These are phyloP conservation scores for Barnettozyma sucrosica DNA, from an alignment of 805 yeast genomes.

Conservation along the genomic window DNA sequence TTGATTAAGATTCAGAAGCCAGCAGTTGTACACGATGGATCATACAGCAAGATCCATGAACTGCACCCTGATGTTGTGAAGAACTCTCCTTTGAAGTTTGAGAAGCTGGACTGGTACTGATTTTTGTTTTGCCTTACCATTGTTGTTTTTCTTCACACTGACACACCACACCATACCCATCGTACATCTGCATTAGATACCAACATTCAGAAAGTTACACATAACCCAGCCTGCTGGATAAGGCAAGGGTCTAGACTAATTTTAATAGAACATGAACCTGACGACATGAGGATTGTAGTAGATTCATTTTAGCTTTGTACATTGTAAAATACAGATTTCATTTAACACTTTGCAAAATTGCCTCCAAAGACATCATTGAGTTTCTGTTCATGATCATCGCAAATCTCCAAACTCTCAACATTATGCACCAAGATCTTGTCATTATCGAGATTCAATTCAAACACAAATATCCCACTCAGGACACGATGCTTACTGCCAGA, in stretches of 20 bases:
- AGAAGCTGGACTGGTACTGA: constrained; percentile 12
- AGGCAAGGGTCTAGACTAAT: background rate
- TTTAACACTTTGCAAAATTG: constrained; percentile 3
- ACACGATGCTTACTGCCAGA: constrained; percentile 5
- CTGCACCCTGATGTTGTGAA: constrained; percentile 3
- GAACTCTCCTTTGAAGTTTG: constrained; percentile 11
- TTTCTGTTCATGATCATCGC: constrained; percentile 33
- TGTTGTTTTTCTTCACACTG: too few species aligned
- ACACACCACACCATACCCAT: background rate
- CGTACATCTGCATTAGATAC: background rate
- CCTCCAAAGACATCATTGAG: constrained; percentile 10
- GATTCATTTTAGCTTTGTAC: too few species aligned
- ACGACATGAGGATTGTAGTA: background rate
- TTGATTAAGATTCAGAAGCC: constrained; percentile 1
- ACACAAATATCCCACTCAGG: constrained; percentile 52
- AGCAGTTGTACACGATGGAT: background rate
- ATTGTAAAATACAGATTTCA: constrained; percentile 1
- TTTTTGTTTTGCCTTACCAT: too few species aligned
- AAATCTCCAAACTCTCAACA: constrained; percentile 56
- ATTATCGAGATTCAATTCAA: constrained; percentile 53
- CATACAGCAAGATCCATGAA: constrained; percentile 1
- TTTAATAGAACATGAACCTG: background rate
- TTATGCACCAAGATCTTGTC: constrained; percentile 55
- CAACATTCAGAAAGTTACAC: background rate
- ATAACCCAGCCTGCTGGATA: background rate